These are phyloP conservation scores for Hippophae tibetana DNA, from an alignment of 306 rosid genomes.

Conservation along the genomic window DNA sequence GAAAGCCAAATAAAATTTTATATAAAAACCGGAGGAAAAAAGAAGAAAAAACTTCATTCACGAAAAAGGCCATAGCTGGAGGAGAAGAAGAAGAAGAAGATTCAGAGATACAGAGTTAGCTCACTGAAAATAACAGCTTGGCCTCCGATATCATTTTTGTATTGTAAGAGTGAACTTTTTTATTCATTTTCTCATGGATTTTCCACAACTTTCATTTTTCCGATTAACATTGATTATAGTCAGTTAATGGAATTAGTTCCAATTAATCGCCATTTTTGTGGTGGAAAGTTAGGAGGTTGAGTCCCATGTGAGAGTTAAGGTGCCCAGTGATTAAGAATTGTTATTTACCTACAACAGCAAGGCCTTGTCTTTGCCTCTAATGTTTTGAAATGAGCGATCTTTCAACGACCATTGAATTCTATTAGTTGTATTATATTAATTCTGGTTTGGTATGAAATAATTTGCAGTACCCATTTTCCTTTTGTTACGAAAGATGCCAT, in stretches of 20 bases:
- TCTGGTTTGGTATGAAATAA: not conserved
- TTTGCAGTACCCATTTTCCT: conserved; percentile 2
- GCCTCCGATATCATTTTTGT: not conserved
- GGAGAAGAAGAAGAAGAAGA: conserved; percentile 5
- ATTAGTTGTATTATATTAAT: not conserved
- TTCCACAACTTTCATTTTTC: not conserved
- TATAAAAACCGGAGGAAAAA: not conserved
- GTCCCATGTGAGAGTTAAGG: not conserved
- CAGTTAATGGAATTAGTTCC: not conserved
- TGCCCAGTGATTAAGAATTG: not conserved
- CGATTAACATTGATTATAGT: not conserved
- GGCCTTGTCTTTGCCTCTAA: not conserved
- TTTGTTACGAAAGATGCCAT: not conserved
- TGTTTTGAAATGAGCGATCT: not conserved
- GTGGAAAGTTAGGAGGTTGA: not conserved
- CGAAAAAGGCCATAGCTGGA: not conserved
- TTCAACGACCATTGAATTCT: not conserved
- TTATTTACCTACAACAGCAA: no score
- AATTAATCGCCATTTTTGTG: not conserved
- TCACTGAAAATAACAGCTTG: not conserved
- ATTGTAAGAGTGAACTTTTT: conserved; percentile 3
- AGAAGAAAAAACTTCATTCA: not conserved
- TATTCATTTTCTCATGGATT: not conserved
- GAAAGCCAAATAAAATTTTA: not conserved
- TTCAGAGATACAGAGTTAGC: not conserved